These are phyloP conservation scores for Saprolegnia parasitica DNA, from an alignment of 352 stramenopile genomes.

Conservation along the genomic window DNA sequence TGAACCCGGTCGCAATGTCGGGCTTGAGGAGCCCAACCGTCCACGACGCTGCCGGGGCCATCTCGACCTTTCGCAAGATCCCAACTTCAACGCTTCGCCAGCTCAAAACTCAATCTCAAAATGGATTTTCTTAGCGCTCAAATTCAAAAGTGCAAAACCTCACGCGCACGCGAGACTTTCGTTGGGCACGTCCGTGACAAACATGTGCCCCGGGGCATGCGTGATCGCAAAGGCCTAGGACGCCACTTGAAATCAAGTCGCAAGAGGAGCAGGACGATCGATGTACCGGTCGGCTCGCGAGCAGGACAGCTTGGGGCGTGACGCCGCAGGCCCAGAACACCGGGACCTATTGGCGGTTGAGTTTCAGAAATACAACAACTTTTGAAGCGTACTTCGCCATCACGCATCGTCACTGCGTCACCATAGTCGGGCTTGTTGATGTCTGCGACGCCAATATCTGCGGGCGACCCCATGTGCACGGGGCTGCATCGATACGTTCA, in stretches of 20 bases:
- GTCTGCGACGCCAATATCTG: constrained; percentile 54
- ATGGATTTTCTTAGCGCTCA: background rate
- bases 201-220: constrained; percentile 75
- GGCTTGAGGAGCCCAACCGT: constrained; percentile 52
- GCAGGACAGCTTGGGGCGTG: constrained; percentile 65
- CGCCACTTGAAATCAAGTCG: background rate
- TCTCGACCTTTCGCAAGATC: background rate
- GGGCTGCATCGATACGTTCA: constrained; percentile 30
- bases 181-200: constrained; percentile 59
- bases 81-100: background rate
- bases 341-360: constrained; percentile 23
- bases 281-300: constrained; percentile 37
- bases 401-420: constrained; percentile 48
- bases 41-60: constrained; percentile 32
- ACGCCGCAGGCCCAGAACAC: constrained; percentile 85
- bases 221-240: constrained; percentile 68
- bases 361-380: background rate
- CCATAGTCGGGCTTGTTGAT: constrained; percentile 58
- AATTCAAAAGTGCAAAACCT: background rate
- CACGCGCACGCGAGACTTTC: constrained; percentile 32
- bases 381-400: constrained; percentile 45
- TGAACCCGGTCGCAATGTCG: constrained; percentile 51
- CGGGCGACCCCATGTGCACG: constrained; percentile 52
- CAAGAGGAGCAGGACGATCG: background rate
- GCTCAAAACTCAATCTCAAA: background rate